A percentile compares a stretch with the other conserved stretches of the same genome.
phyloP scores from a whole-genome alignment of 306 rosid genomes.

The Hippophae tibetana region DNA sequence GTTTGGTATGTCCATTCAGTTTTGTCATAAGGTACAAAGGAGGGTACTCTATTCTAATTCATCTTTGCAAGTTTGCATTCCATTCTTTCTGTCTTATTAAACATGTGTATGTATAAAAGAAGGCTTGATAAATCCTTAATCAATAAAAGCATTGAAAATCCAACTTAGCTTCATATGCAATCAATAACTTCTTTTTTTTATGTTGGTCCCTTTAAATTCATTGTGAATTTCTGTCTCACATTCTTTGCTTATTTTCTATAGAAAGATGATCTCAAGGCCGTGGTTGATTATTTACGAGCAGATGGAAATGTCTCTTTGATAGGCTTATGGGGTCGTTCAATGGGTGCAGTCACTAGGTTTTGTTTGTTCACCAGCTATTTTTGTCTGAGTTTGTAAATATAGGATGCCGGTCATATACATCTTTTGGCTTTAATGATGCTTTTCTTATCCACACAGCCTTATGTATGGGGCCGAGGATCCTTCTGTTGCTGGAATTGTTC shows the following conservation, averaged over 20 bases:
- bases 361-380: conserved; percentile 23
- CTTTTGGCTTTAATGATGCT: conserved; percentile 21
- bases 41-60: neutral
- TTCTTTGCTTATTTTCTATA: conserved; percentile 32
- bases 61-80: neutral
- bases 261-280: conserved; percentile 81
- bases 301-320: conserved; percentile 88
- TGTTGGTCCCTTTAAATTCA: conserved; percentile 12
- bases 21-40: too few species aligned
- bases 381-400: conserved; percentile 13
- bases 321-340: conserved; percentile 99
- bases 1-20: too few species aligned
- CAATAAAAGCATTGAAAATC: neutral
- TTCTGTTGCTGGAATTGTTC: conserved; percentile 95
- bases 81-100: neutral
- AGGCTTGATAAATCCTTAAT: neutral
- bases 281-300: conserved; percentile 69
- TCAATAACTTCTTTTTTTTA: conserved; percentile 3
- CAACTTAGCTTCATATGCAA: neutral
- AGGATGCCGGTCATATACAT: neutral
- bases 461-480: conserved; percentile 97
- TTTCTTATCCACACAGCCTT: conserved; percentile 52
- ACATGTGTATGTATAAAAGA: neutral
- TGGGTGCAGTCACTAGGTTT: conserved; percentile 97
- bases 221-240: conserved; percentile 15